Conservation (phyloP, 768 basidiomycete genomes). For the Naematelia encephala region DNA sequence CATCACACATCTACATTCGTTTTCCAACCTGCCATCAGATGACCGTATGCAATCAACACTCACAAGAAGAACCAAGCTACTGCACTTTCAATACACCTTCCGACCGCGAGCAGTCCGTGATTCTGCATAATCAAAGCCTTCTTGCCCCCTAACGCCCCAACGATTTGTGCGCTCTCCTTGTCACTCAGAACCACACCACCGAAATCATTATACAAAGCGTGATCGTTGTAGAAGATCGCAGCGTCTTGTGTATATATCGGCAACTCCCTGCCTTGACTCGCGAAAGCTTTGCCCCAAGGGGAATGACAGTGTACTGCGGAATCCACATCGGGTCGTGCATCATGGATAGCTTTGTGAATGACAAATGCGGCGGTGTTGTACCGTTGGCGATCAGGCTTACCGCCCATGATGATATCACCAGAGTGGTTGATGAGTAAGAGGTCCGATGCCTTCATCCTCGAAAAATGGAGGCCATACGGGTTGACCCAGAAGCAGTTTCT, state of each 20-base stretch:
- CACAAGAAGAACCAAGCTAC: constrained; percentile 24
- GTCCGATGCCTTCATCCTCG: constrained; percentile 54
- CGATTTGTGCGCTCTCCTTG: constrained; percentile 56
- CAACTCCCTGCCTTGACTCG: constrained; percentile 51
- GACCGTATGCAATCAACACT: background rate
- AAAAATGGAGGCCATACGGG: constrained; percentile 55
- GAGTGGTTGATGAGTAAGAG: constrained; percentile 56
- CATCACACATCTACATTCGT: background rate
- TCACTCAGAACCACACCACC: constrained; percentile 57
- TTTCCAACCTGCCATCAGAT: background rate
- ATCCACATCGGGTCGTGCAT: constrained; percentile 56
- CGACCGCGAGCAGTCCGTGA: constrained; percentile 42
- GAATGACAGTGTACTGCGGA: constrained; percentile 58
- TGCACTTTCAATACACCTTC: constrained; percentile 30
- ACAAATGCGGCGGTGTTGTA: constrained; percentile 54
- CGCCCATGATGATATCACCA: constrained; percentile 49
- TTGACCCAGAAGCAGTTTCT: constrained; percentile 34
- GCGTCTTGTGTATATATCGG: constrained; percentile 34
- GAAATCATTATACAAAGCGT: constrained; percentile 53
- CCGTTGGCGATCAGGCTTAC: constrained; percentile 44
- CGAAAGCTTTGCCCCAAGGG: constrained; percentile 57
- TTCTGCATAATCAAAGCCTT: constrained; percentile 43
- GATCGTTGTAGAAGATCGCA: constrained; percentile 25
- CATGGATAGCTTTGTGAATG: constrained; percentile 56
- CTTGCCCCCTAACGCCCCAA: constrained; percentile 37